Evolutionary conservation across 495 filamentous ascomycete genomes (phyloP).

Genomic region (Terfezia claveryi): DNA sequence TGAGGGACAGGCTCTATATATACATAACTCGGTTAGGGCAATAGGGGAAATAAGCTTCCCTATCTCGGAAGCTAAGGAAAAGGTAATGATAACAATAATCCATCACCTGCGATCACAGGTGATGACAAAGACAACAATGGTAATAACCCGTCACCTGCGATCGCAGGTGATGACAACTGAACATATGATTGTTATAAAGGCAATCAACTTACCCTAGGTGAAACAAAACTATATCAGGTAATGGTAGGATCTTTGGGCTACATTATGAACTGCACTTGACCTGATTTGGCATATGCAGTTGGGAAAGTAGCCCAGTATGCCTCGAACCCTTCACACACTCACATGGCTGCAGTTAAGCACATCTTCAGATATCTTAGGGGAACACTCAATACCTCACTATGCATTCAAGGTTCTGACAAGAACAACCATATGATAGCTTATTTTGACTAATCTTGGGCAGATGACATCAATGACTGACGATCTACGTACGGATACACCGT

Average conservation of each 20-base stretch:
- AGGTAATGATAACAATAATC: too few species aligned
- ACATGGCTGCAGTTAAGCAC: background rate
- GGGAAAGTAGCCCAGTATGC: constrained; percentile 3
- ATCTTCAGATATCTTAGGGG: constrained; percentile 1
- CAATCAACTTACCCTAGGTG: too few species aligned
- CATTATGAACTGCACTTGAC: constrained; percentile 1
- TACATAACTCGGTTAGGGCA: too few species aligned
- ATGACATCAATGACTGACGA: background rate
- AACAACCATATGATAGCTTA: background rate
- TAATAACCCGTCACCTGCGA: too few species aligned
- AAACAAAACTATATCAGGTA: too few species aligned
- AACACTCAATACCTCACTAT: background rate
- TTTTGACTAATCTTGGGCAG: background rate
- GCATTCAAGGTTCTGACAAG: background rate
- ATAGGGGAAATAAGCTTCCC: too few species aligned
- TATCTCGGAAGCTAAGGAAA: too few species aligned
- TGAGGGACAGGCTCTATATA: too few species aligned
- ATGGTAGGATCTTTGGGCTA: background rate
- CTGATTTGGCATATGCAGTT: constrained; percentile 5
- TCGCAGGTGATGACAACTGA: too few species aligned
- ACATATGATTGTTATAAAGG: too few species aligned
- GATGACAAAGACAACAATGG: too few species aligned
- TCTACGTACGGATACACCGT: constrained; percentile 3
- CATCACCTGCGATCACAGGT: too few species aligned
- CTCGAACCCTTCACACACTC: background rate